Percentiles rank a stretch among this genome's conserved stretches.
Evolutionary conservation across 148 eudicot genomes (phyloP).

Genomic region (Chenopodium album): DNA sequence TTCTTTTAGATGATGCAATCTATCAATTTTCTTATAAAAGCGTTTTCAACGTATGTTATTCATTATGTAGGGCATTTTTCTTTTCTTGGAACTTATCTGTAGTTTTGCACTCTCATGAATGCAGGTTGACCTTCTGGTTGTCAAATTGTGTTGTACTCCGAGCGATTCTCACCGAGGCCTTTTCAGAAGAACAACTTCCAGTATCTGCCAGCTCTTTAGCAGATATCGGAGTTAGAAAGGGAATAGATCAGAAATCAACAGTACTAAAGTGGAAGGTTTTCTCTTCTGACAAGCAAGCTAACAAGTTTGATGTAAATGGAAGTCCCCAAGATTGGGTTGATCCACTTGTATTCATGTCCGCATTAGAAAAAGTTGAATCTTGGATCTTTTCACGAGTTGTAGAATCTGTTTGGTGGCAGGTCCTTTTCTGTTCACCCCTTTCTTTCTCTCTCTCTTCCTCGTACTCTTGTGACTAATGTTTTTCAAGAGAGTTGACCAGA

Average conservation of each 20-base stretch:
- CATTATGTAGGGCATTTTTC: not conserved
- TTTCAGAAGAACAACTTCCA: slow-evolving; percentile 42
- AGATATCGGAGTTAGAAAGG: slow-evolving; percentile 30
- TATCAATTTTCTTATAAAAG: not conserved
- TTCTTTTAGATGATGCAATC: not conserved
- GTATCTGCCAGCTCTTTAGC: slow-evolving; percentile 40
- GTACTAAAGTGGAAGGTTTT: slow-evolving; percentile 53
- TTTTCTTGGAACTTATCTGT: slow-evolving; percentile 6
- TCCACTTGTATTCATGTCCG: slow-evolving; percentile 51
- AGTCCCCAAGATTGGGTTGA: slow-evolving; percentile 52
- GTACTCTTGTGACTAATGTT: not conserved
- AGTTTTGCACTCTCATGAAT: slow-evolving; percentile 1
- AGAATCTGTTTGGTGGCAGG: slow-evolving; percentile 99
- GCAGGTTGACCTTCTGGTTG: slow-evolving; percentile 85
- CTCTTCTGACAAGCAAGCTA: slow-evolving; percentile 35
- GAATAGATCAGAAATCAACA: slow-evolving; percentile 39
- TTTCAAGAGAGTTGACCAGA: not conserved
- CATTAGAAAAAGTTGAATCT: slow-evolving; percentile 69
- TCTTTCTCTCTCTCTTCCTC: not conserved
- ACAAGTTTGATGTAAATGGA: slow-evolving; percentile 24
- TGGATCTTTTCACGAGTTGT: slow-evolving; percentile 88
- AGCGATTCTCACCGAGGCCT: slow-evolving; percentile 55
- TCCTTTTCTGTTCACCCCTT: slow-evolving; percentile 14
- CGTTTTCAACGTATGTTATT: not conserved
- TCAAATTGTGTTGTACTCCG: slow-evolving; percentile 73